Base-by-base conservation (phyloP, 805 yeast genomes). In the Starmerella bombicola region DNA sequence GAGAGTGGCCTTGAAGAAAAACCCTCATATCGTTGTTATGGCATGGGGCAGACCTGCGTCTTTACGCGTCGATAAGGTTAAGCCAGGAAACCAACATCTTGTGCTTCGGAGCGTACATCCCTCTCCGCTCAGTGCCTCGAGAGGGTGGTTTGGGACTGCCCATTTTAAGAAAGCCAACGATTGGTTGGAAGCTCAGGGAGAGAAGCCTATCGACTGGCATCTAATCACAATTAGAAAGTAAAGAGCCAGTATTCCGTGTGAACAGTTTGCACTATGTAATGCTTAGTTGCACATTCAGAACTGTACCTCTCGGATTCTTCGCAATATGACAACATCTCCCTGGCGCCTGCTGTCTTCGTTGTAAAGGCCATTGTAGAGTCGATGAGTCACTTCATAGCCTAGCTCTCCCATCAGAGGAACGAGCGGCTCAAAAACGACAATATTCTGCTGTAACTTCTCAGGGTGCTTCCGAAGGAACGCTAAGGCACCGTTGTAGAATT, bases 21-120 rank as follows among this genome's bases (percentile, higher is more conserved):
- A 57, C 30, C 53, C 58, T 1, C 57, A 66, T 1, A 65, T 84
- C 20, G 81, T 77, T 2, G 69, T 85, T 16, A 62, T 85, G 67
- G 83, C 91, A 0, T 80, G 91, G 91, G 91, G 91, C 1, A 57
- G 68, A 12, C 83, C 85, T 5, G 91, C 91, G 0, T 76, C 70
- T 23, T 74, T 73, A 42, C 60, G 83, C 18, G 67, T 79, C 1
- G 68, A 66, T 20, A 63, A 61, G 37, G 54, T 69, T 30, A 42
- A 42, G 5, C 61, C 63, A 1, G 55, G 51, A 1, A 30, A 39
- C 13, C 45, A 49, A 34, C 68, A 66, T 40, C 46, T 70, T 31
- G 72, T 82, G 0, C 61, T 91, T 21, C 71, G 70, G 46, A 68
- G 84, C 0, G 96, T 85, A 0, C 99, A 91, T 60, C 99, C 99